These are phyloP conservation scores for Kwoniella pini DNA, from an alignment of 768 basidiomycete species.

Conservation along the genomic window DNA sequence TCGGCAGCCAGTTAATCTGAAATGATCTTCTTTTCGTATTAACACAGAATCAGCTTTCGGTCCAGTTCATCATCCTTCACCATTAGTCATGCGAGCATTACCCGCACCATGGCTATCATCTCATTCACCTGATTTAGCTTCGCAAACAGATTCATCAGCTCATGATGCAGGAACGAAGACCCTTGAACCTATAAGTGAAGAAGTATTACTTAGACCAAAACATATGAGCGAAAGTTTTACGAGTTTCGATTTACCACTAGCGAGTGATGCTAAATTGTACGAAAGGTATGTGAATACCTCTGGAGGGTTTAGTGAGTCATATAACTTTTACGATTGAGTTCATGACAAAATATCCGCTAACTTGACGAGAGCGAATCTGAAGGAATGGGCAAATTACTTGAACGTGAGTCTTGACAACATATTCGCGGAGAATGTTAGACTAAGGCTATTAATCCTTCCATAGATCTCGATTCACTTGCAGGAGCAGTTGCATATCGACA, in stretches of 20 bases:
- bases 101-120: slow-evolving; percentile 43
- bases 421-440: too few species aligned
- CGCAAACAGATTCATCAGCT: slow-evolving; percentile 2
- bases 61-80: slow-evolving; percentile 35
- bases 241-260: slow-evolving; percentile 47
- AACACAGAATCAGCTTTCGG: slow-evolving; percentile 20
- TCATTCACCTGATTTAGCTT: slow-evolving; percentile 33
- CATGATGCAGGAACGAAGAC: not conserved
- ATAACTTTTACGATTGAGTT: too few species aligned
- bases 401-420: slow-evolving; percentile 33
- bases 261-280: slow-evolving; percentile 36
- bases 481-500: slow-evolving; percentile 83
- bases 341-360: not conserved
- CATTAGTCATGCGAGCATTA: slow-evolving; percentile 42
- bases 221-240: slow-evolving; percentile 53
- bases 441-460: too few species aligned
- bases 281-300: slow-evolving; percentile 48
- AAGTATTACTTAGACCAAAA: slow-evolving; percentile 35
- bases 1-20: too few species aligned
- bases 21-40: not conserved
- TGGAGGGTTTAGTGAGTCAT: slow-evolving; percentile 47
- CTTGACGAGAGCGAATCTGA: not conserved
- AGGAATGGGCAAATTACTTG: slow-evolving; percentile 53
- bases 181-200: slow-evolving; percentile 12
- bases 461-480: slow-evolving; percentile 77